Evolutionary conservation across 2,329 filamentous ascomycete genomes (phyloP), one percentile per base, ranked within the genome.

Genomic region (Furcasterigmium sp.): DNA sequence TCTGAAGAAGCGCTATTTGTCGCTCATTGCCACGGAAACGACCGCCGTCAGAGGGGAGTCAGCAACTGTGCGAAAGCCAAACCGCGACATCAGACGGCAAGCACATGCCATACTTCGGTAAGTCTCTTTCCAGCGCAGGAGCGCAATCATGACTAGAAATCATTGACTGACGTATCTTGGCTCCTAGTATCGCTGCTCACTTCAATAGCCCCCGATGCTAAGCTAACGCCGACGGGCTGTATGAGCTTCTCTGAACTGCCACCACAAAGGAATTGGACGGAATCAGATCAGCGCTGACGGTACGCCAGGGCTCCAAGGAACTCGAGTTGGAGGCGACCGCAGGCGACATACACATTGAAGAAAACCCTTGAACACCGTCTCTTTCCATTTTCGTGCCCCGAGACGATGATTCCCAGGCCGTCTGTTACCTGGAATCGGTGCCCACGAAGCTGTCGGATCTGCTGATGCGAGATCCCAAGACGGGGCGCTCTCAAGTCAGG

Each of bases 91-190:
- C 11, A 47, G 44, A 5, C 41, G 44, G 13, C 62, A 54, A 32
- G 59, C 65, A 2, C 51, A 61, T 37, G 55, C 53, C 0, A 44
- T 69, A 0, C 52, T 60, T 25, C 49, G 64, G 65, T 66, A 46
- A 19, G 51, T 26, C 46, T 51, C 1, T 17, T n/a, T 29, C n/a
- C 26, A 29, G 11, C 26, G 26, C n/a, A 4, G 11, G 26, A n/a
- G 10, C 26, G n/a, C n/a, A n/a, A n/a, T n/a, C n/a, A n/a, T n/a
- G n/a, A n/a, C n/a, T n/a, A n/a, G n/a, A 29, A 29, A 29, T 4
- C 26, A 29, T 29, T 29, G n/a, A 7, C 26, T 29, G n/a, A 29
- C 26, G 11, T 29, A n/a, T 11, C n/a, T 10, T 10, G n/a, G n/a
- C 26, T 29, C 26, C 4, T 25, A 44, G 42, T 15, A 37, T 44